Conservation (phyloP, 225 moss, liverwort and hornwort species). For the Pseudisothecium myosuroides region DNA sequence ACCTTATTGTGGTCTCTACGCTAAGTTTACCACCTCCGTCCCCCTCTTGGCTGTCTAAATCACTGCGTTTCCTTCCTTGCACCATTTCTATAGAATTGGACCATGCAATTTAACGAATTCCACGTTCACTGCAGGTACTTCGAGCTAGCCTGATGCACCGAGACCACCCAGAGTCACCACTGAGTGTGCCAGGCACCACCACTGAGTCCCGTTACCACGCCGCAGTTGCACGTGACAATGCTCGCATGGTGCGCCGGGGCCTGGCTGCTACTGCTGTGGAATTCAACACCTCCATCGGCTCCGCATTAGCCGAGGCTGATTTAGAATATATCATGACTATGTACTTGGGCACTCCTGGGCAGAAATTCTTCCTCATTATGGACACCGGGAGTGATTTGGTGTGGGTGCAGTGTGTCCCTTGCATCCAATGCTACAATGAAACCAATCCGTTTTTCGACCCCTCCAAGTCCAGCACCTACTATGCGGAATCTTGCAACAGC, state of each 20-base stretch:
- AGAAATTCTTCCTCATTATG: neutral
- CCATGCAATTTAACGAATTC: too few relatives aligned
- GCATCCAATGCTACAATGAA: neutral
- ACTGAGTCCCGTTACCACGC: neutral
- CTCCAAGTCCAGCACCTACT: neutral
- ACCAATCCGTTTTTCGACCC: neutral
- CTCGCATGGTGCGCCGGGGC: neutral
- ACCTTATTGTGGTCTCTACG: too few relatives aligned
- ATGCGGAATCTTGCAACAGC: neutral
- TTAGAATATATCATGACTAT: neutral
- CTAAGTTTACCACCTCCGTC: too few relatives aligned
- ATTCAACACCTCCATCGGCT: neutral
- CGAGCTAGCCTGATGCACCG: neutral
- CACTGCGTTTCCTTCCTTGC: too few relatives aligned
- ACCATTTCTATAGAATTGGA: too few relatives aligned
- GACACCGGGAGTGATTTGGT: neutral
- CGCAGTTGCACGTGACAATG: neutral
- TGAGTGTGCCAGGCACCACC: neutral
- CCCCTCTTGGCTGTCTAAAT: too few relatives aligned
- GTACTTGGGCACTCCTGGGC: slow-evolving; percentile 1
- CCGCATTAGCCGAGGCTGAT: accelerated
- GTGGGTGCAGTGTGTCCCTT: slow-evolving; percentile 6
- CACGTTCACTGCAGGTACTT: too few relatives aligned
- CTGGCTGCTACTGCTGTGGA: neutral
- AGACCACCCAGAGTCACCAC: neutral